Base-by-base conservation (phyloP, 2,329 filamentous ascomycete species). In the Camillea tinctor region DNA sequence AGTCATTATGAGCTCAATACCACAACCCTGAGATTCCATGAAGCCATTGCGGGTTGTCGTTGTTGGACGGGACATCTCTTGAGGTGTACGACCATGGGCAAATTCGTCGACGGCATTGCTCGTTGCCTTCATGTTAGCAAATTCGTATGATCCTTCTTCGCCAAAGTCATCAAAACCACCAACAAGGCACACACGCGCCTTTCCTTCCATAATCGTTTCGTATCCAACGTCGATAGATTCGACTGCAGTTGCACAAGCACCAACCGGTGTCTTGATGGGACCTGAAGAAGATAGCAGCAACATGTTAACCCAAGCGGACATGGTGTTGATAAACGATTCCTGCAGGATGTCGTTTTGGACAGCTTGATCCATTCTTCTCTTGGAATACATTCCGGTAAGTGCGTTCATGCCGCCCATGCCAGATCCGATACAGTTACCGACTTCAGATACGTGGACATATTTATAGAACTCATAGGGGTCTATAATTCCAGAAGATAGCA, bases 271-370 rank as follows among this genome's bases (percentile, higher is more conserved):
- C 84, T 98, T 97, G 84, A 99, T 98, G 50, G 95, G 92, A 68
- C 95, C 95, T 56, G 95, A 98, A 4, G 95, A 98, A 4, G 95
- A 99, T 65, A 99, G 82, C 65, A 99, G 83, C 79, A 99, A 82
- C 95, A 99, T 99, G 83, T 99, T 99, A 60, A 99, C 93, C 95
- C 95, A 99, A 17, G 95, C 95, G 69, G 92, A 90, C 94, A 99
- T 99, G 58, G 95, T 99, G 84, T 99, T 99, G 85, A 99, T 98
- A 84, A 99, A 99, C 13, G 95, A 98, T 79, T 99, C 95, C 75
- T 99, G 96, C 15, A 99, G 85, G 74, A 99, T 97, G 74, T 99
- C 95, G 80, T 98, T 99, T 79, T 99, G 96, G 54, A 99, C 86
- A 58, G 94, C 95, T 81, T 93, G 95, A 80, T 99, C 95, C 64